phyloP scores from a whole-genome alignment of 2,329 filamentous ascomycete genomes.

The Metarhizium sp. region DNA sequence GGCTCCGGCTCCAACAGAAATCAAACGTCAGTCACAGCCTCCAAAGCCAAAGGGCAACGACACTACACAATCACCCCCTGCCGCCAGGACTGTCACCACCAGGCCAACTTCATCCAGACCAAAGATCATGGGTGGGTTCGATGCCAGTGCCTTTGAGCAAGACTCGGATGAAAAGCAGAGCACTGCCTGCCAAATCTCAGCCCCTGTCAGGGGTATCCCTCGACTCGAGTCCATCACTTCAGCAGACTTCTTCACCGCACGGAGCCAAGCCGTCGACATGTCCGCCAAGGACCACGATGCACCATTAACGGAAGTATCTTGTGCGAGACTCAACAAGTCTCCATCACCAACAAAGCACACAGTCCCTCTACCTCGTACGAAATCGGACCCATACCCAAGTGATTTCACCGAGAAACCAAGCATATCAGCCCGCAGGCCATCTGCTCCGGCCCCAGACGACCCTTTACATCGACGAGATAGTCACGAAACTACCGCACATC shows the following conservation, averaged over 20 bases:
- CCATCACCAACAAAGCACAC: conserved; percentile 22
- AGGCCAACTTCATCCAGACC: conserved; percentile 4
- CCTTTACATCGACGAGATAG: background rate
- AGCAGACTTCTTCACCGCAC: conserved; percentile 32
- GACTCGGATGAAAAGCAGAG: conserved; percentile 15
- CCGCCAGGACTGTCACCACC: background rate
- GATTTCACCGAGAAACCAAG: conserved; percentile 4
- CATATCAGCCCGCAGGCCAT: conserved; percentile 4
- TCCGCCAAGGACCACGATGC: conserved; percentile 18
- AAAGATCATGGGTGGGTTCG: conserved; percentile 20
- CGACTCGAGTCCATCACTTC: conserved; percentile 18
- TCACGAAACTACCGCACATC: background rate
- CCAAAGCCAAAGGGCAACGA: background rate
- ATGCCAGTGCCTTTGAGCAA: conserved; percentile 29
- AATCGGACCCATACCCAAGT: conserved; percentile 28
- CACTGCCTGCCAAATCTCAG: background rate
- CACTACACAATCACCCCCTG: conserved; percentile 5
- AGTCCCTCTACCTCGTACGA: conserved; percentile 14
- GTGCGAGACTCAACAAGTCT: conserved; percentile 32
- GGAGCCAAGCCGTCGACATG: conserved; percentile 24
- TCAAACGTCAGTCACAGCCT: conserved; percentile 1
- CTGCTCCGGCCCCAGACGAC: conserved; percentile 6
- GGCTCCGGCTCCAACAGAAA: conserved; percentile 5
- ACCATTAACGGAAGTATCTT: conserved; percentile 31
- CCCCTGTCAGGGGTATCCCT: background rate